phyloP scores from a whole-genome alignment of 1,139 yeast genomes.

The Hansenula sp. region DNA sequence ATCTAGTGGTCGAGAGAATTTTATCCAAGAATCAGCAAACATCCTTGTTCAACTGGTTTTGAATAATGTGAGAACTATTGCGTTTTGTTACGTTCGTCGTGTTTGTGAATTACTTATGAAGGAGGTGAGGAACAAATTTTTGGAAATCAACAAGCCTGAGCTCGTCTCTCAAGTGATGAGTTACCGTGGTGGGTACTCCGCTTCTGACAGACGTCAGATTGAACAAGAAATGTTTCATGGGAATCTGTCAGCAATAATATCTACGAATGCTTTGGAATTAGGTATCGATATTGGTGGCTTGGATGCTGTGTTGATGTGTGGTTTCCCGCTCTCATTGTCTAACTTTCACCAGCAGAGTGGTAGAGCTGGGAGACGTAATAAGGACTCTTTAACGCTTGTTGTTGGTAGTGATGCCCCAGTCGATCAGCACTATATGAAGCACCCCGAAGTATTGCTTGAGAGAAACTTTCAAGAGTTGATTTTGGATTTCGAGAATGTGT shows the following conservation, averaged over 20 bases:
- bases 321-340: constrained; percentile 84
- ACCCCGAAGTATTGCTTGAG: constrained; percentile 61
- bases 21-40: constrained; percentile 73
- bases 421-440: constrained; percentile 76
- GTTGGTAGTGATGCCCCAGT: constrained; percentile 85
- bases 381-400: constrained; percentile 73
- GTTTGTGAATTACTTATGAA: constrained; percentile 87
- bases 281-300: constrained; percentile 93
- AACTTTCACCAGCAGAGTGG: constrained; percentile 95
- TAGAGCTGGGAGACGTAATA: constrained; percentile 83
- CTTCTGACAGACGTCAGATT: constrained; percentile 77
- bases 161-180: constrained; percentile 75
- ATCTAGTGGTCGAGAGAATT: constrained; percentile 57
- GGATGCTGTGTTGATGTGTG: constrained; percentile 89
- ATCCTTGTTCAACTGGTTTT: constrained; percentile 63
- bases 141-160: constrained; percentile 36
- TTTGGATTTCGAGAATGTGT: constrained; percentile 46
- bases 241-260: constrained; percentile 75
- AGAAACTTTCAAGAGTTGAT: constrained; percentile 49
- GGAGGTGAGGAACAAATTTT: constrained; percentile 57
- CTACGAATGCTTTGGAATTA: constrained; percentile 91
- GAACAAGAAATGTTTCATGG: constrained; percentile 91
- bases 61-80: constrained; percentile 71
- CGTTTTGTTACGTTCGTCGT: constrained; percentile 82
- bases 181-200: constrained; percentile 92